Evolutionary conservation across 345 rosid species (phyloP).

Genomic region (Acer saccharum): DNA sequence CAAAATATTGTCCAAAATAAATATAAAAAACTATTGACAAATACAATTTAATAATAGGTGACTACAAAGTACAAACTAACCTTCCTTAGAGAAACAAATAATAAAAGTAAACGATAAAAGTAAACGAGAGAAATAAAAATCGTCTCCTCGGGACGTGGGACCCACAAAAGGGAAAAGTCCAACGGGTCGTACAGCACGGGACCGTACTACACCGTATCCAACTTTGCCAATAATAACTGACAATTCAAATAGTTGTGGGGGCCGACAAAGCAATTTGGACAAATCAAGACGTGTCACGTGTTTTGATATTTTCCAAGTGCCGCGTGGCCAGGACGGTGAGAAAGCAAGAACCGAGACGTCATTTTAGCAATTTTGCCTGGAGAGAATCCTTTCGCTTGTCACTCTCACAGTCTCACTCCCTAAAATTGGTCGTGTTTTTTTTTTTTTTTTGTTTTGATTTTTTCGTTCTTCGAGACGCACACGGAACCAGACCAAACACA

Average conservation of each 20-base stretch:
- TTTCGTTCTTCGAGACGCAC: background rate
- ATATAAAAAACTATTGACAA: too few relatives aligned
- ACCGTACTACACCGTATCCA: background rate
- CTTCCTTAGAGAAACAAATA: background rate
- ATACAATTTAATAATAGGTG: too few relatives aligned
- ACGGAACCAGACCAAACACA: background rate
- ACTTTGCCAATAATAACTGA: background rate
- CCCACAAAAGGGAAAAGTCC: background rate
- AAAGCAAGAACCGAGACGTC: background rate
- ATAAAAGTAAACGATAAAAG: background rate
- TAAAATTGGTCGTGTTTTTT: too few relatives aligned
- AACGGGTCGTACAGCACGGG: background rate
- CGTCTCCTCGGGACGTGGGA: background rate
- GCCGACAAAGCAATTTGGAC: background rate
- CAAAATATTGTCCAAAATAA: too few relatives aligned
- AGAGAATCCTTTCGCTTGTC: background rate
- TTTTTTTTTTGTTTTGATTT: background rate
- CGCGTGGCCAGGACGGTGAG: background rate
- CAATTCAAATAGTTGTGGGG: background rate
- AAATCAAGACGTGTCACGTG: slow-evolving; percentile 2
- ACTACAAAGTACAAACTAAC: background rate
- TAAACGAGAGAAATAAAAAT: background rate
- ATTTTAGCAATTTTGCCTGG: background rate
- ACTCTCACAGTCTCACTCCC: background rate
- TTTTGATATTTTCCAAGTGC: background rate